Evolutionary conservation across 306 rosid genomes (phyloP).

Genomic region (Castanopsis chinensis): DNA sequence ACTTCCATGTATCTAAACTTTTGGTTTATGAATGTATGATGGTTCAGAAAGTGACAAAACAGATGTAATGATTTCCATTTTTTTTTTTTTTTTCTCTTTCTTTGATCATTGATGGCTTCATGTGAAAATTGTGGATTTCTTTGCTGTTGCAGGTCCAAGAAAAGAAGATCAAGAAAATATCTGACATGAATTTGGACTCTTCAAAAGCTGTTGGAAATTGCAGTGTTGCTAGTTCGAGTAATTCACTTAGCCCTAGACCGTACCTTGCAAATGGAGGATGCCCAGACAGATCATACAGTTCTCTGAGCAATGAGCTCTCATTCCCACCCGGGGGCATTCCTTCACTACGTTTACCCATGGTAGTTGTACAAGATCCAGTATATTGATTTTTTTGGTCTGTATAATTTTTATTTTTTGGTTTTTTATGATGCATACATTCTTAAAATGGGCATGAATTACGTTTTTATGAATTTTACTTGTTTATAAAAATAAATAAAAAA

Average conservation of each 20-base stretch:
- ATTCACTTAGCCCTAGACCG: slow-evolving; percentile 53
- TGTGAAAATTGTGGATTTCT: slow-evolving; percentile 16
- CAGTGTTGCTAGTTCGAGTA: slow-evolving; percentile 80
- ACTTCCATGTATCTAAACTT: background rate
- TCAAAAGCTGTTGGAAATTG: slow-evolving; percentile 76
- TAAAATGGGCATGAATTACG: background rate
- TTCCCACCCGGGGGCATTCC: slow-evolving; percentile 82
- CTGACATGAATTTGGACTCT: slow-evolving; percentile 83
- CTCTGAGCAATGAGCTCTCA: slow-evolving; percentile 58
- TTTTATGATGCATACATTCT: background rate
- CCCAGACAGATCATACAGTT: slow-evolving; percentile 52
- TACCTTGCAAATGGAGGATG: slow-evolving; percentile 82
- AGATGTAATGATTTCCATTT: background rate
- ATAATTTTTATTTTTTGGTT: background rate
- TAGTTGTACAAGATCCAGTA: slow-evolving; percentile 52
- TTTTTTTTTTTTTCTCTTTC: slow-evolving; percentile 12
- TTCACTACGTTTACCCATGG: slow-evolving; percentile 76
- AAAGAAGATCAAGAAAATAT: slow-evolving; percentile 92
- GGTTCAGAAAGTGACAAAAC: background rate
- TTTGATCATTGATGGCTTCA: slow-evolving; percentile 17
- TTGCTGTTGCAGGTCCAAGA: slow-evolving; percentile 75
- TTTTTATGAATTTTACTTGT: background rate
- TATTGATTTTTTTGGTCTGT: background rate
- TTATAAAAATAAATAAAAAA: too few species aligned
- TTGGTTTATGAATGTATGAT: background rate